phyloP scores from a whole-genome alignment of 306 rosid genomes.

The Hippophae tibetana region DNA sequence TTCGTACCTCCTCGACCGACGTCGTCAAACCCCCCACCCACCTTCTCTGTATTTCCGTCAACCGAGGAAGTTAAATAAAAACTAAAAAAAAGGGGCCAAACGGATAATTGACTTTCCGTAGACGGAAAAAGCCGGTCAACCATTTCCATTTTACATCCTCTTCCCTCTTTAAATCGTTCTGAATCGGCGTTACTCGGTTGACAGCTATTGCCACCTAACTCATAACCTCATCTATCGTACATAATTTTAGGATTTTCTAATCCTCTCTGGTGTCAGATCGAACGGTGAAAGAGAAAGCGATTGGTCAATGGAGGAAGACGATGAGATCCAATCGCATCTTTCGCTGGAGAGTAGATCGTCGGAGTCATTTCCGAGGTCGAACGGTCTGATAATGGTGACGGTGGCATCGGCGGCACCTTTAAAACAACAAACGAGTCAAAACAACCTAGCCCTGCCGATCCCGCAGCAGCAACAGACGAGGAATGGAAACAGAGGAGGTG shows the following conservation, averaged over 20 bases:
- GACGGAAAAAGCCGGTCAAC: conserved; percentile 50
- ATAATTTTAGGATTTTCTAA: background rate
- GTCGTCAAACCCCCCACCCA: conserved; percentile 38
- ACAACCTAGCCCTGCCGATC: conserved; percentile 53
- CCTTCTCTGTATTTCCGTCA: conserved; percentile 39
- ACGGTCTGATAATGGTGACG: conserved; percentile 76
- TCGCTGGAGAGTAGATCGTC: conserved; percentile 75
- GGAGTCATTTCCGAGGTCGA: conserved; percentile 33
- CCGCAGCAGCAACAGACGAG: conserved; percentile 27
- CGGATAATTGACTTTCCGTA: background rate
- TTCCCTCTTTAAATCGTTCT: background rate
- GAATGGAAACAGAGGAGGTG: conserved; percentile 54
- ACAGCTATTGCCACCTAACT: background rate
- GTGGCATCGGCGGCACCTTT: conserved; percentile 63
- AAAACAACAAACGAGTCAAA: conserved; percentile 19
- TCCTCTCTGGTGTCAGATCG: conserved; percentile 27
- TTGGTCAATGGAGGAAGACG: conserved; percentile 65
- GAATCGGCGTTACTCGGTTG: conserved; percentile 7
- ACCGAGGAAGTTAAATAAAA: conserved; percentile 21
- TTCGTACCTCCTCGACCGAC: conserved; percentile 28
- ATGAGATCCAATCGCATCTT: conserved; percentile 63
- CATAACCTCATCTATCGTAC: background rate
- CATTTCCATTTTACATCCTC: conserved; percentile 20
- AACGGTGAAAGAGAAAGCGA: background rate
- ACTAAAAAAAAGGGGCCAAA: background rate